Conservation (phyloP, 257 asterid genomes). For the Petunia secreta region DNA sequence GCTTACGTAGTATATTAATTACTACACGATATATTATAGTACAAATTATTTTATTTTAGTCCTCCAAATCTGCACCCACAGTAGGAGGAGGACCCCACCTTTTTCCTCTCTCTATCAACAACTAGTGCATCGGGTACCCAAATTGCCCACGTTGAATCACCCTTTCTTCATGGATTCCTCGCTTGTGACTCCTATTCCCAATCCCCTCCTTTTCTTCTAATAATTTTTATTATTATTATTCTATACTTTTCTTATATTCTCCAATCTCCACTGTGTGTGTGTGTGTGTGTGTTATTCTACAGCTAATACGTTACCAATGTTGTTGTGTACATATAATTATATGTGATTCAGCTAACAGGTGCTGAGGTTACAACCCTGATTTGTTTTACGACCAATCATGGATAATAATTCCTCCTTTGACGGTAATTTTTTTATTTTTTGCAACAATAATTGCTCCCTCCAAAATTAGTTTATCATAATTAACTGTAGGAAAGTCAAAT, state of each 20-base stretch:
- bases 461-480: not conserved
- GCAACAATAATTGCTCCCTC: constrained; percentile 9
- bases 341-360: not conserved
- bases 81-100: constrained; percentile 25
- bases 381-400: constrained; percentile 36
- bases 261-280: not conserved
- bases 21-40: not conserved
- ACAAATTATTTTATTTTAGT: not conserved
- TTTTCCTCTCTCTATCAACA: constrained; percentile 35
- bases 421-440: constrained; percentile 41
- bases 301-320: constrained; percentile 7
- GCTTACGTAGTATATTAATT: not conserved
- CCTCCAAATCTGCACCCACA: constrained; percentile 18
- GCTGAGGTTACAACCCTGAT: constrained; percentile 34
- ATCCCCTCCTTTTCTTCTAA: constrained; percentile 30
- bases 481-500: not conserved
- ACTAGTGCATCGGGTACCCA: constrained; percentile 54
- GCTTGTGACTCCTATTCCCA: constrained; percentile 33
- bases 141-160: constrained; percentile 61
- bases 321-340: not conserved
- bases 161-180: constrained; percentile 61
- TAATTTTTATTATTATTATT: not conserved
- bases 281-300: not conserved
- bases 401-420: constrained; percentile 44
- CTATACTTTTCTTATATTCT: not conserved